phyloP scores from a whole-genome alignment of 176 grass and related monocot genomes.

The Carex pumila region DNA sequence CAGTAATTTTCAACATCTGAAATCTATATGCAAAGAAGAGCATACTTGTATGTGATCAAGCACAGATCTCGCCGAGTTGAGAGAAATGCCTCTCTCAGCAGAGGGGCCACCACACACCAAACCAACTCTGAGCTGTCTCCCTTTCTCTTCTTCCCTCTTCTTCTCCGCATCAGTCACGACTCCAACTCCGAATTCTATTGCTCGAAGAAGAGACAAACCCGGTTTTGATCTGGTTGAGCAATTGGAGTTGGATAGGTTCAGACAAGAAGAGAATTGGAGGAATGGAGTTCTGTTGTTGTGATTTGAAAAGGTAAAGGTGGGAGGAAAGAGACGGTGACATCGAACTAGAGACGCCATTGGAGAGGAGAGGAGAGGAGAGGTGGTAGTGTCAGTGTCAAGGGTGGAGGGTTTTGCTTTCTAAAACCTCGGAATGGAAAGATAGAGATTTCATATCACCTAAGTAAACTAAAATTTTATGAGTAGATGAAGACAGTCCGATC shows the following conservation, averaged over 20 bases:
- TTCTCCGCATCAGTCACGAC: background rate
- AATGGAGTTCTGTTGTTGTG: background rate
- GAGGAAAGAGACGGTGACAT: background rate
- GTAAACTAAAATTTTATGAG: no score
- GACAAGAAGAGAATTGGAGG: background rate
- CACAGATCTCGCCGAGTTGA: conserved; percentile 88
- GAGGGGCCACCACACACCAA: conserved; percentile 89
- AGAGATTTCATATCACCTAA: background rate
- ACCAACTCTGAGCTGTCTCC: conserved; percentile 59
- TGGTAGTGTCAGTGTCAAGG: background rate
- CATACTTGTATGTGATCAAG: conserved; percentile 88
- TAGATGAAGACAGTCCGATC: no score
- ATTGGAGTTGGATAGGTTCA: background rate
- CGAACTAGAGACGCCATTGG: conserved; percentile 17
- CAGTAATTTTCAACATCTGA: background rate
- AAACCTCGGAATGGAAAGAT: background rate
- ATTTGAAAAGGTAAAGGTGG: background rate
- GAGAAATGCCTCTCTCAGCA: conserved; percentile 75
- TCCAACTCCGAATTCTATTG: background rate
- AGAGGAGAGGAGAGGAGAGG: background rate
- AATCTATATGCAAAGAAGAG: background rate
- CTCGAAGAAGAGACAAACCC: background rate
- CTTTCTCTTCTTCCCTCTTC: conserved; percentile 16
- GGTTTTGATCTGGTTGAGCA: background rate
- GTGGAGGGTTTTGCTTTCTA: background rate